Base-by-base conservation (phyloP, 441 rosid genomes). In the Brassica balearica region DNA sequence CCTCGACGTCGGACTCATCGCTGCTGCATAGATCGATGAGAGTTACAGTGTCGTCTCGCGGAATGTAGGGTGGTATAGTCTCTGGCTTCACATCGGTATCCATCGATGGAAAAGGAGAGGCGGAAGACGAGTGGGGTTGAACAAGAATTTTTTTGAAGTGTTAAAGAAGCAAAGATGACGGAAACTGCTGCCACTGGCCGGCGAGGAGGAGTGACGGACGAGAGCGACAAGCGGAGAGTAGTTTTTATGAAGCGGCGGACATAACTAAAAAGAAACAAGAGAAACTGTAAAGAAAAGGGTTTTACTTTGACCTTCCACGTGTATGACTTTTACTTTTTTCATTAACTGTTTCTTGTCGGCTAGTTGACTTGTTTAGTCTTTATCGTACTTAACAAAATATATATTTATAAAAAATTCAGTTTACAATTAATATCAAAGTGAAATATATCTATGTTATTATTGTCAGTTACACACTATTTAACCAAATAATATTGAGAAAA, bases 21-120 rank as follows among this genome's bases (percentile, higher is more conserved):
- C 85, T 77, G 72, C 89, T 85, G 58, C 88, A 60, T 64, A 92
- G 89, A 29, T 87, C 85, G 82, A 90, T 85, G 5, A 89, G 70
- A 15, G 84, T 62, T 3, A 60, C 58, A 23, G 83, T 63, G 8
- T 71, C 38, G 6, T 48, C 34, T 29, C 17, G 20, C 5, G 77
- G 32, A n/a, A 69, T 14, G 5, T 72, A 38, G 3, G 73, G n/a
- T 34, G 73, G 83, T 6, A 15, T 7, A 17, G 59, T 48, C 77
- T 90, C 91, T 43, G 60, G 81, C 84, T 88, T 87, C 8, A 86
- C 82, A 3, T 62, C 51, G 70, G 46, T 56, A 46, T 76, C 80
- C 89, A 84, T 82, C 0, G 5, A 65, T 9, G 65, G 11, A 36
- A 6, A 9, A 25, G 27, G 27, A 32, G 36, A 32, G 36, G 1